Evolutionary conservation across 2,329 filamentous ascomycete species (phyloP), one percentile per base, ranked within the genome.

Genomic region (Phialophora macrospora): DNA sequence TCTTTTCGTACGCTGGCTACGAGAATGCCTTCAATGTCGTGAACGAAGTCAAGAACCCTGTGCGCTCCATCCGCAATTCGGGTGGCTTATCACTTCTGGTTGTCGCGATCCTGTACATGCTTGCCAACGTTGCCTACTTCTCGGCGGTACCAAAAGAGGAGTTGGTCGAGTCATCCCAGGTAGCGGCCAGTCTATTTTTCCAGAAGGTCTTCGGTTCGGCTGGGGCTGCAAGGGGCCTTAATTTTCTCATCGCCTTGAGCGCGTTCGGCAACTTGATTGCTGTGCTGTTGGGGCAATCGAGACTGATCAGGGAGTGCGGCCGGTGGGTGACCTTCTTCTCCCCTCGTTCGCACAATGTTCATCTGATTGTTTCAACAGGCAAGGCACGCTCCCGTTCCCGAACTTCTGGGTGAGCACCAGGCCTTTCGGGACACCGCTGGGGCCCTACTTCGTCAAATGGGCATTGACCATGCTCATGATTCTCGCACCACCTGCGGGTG

Each of bases 41-140:
- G 63, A 87, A 87, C 60, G 86, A 88, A 74, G 82, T 65, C 59
- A 83, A 82, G 73, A 84, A 87, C 66, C 87, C 87, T 0, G 79
- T 88, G 32, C 82, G 80, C 34, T 83, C 82, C 0, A 79, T 88
- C 22, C 82, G 83, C 56, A 81, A 74, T 71, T 80, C 81, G 66
- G 85, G 80, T 6, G 78, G 81, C 1, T 72, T 82, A 1, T 85
- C 85, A 0, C 75, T 88, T 0, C 54, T 82, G 0, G 73, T 84
- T 0, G 84, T 87, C 1, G 80, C 84, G 0, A 74, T 83, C 0
- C 75, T 88, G 0, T 88, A 88, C 73, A 79, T 87, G 17, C 74
- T 88, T 1, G 84, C 82, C 66, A 88, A 88, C 62, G 77, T 89
- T 28, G 86, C 86, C 0, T 88, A 87, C 74, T 87, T 88, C 67